Conservation (phyloP, 108 stramenopile genomes). For the Pseudonitzschia multistriata region DNA sequence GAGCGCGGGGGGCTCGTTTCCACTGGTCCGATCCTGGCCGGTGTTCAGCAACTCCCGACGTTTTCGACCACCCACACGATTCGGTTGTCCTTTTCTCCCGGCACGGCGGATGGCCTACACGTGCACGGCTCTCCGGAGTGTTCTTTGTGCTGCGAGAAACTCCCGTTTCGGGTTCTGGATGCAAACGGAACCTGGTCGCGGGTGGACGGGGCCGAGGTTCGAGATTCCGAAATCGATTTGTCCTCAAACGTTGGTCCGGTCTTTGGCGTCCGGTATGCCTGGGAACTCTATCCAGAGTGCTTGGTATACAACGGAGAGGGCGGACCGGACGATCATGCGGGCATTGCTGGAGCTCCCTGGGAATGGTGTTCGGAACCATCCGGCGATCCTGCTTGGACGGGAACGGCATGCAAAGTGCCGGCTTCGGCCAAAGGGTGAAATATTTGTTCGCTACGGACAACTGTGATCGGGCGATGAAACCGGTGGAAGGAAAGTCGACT, state of each 20-base stretch:
- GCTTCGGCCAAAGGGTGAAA: not conserved
- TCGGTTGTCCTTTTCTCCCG: slow-evolving; percentile 6
- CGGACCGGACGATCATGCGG: slow-evolving; percentile 30
- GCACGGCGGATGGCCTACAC: slow-evolving; percentile 14
- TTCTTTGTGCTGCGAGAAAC: slow-evolving; percentile 7
- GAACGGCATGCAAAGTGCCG: slow-evolving; percentile 1
- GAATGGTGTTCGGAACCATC: slow-evolving; percentile 21
- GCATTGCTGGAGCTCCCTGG: slow-evolving; percentile 17
- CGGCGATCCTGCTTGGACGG: slow-evolving; percentile 12
- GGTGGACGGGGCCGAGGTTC: slow-evolving; percentile 5
- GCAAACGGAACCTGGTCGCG: slow-evolving; percentile 17
- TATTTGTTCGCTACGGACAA: too few species aligned
- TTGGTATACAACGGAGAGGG: slow-evolving; percentile 26
- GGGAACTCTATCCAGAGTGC: slow-evolving; percentile 25
- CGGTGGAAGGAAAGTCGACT: too few species aligned
- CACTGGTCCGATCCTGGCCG: slow-evolving; percentile 17
- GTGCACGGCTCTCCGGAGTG: slow-evolving; percentile 21
- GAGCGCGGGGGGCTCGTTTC: not conserved
- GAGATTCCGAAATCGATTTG: slow-evolving; percentile 3
- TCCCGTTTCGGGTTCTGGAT: slow-evolving; percentile 22
- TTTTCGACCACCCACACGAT: not conserved
- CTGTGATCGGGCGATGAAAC: too few species aligned
- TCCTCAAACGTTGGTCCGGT: not conserved
- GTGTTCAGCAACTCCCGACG: not conserved
- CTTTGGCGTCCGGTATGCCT: slow-evolving; percentile 30